Percentiles rank a stretch among this genome's conserved stretches.
Conservation (phyloP, 2,329 filamentous ascomycete genomes). For the Aspergillus spinulosporus region DNA sequence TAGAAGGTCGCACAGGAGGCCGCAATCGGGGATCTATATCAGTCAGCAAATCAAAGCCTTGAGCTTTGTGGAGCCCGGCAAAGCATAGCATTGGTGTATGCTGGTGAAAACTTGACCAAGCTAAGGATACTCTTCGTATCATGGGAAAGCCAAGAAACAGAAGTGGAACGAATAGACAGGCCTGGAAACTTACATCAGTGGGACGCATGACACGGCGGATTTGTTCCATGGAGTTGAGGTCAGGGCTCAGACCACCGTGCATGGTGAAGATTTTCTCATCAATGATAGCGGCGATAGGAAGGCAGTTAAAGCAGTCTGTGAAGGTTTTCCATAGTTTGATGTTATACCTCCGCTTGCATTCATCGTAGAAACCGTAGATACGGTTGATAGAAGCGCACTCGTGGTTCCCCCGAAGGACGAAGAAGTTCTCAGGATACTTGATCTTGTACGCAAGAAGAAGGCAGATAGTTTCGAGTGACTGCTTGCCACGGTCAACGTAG, state of each 20-base stretch:
- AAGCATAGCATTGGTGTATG: slow-evolving; percentile 16
- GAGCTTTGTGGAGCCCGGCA: slow-evolving; percentile 32
- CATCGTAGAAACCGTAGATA: slow-evolving; percentile 99
- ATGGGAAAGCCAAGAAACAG: neutral
- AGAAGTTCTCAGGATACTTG: slow-evolving; percentile 99
- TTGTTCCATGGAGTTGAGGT: slow-evolving; percentile 99
- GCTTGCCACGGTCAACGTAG: slow-evolving; percentile 98
- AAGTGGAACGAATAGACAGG: slow-evolving; percentile 12
- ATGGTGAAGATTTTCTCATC: slow-evolving; percentile 99
- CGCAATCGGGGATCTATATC: slow-evolving; percentile 89
- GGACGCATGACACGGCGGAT: slow-evolving; percentile 98
- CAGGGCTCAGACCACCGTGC: slow-evolving; percentile 95
- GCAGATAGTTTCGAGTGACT: slow-evolving; percentile 98
- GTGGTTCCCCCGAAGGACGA: slow-evolving; percentile 97
- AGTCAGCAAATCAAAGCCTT: slow-evolving; percentile 44
- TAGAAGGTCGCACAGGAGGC: slow-evolving; percentile 91
- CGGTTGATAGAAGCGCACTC: slow-evolving; percentile 99
- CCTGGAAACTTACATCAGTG: slow-evolving; percentile 76
- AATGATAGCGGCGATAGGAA: slow-evolving; percentile 97
- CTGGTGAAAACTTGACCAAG: neutral
- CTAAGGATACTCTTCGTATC: neutral
- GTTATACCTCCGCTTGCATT: slow-evolving; percentile 98
- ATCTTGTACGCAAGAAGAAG: slow-evolving; percentile 98
- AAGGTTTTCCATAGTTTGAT: slow-evolving; percentile 99
- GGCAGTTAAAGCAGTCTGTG: slow-evolving; percentile 98